Conservation (phyloP, 352 stramenopile genomes). For the Globisporangium rhizosaccharum region DNA sequence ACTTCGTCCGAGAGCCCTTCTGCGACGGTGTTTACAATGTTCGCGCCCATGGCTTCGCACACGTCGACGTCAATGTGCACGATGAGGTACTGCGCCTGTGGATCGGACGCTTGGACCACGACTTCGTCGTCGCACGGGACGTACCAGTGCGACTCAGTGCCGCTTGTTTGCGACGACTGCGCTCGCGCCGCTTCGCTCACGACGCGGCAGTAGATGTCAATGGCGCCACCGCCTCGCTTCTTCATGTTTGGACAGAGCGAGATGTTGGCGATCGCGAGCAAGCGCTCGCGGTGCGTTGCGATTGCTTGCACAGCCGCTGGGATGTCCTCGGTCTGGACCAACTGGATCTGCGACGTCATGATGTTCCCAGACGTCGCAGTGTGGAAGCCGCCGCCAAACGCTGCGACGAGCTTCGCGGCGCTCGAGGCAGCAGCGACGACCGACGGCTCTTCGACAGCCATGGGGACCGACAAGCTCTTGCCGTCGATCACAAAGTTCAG, state of each 20-base stretch:
- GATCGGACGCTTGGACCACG: slow-evolving; percentile 29
- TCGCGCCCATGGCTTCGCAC: slow-evolving; percentile 86
- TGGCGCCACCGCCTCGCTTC: slow-evolving; percentile 69
- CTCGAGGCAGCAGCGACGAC: slow-evolving; percentile 82
- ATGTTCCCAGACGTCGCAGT: slow-evolving; percentile 76
- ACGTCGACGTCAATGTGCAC: slow-evolving; percentile 87
- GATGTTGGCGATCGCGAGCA: slow-evolving; percentile 70
- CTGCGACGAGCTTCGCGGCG: slow-evolving; percentile 74
- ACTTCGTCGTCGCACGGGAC: slow-evolving; percentile 48
- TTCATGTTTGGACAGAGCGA: slow-evolving; percentile 84
- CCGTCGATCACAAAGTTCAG: slow-evolving; percentile 87
- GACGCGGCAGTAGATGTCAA: slow-evolving; percentile 80
- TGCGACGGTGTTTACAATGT: slow-evolving; percentile 86
- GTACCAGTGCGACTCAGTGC: slow-evolving; percentile 49
- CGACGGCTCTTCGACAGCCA: slow-evolving; percentile 83
- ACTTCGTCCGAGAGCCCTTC: slow-evolving; percentile 78
- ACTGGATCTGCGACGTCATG: slow-evolving; percentile 86
- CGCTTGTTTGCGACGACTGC: slow-evolving; percentile 3
- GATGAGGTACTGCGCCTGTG: slow-evolving; percentile 44
- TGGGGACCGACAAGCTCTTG: slow-evolving; percentile 68
- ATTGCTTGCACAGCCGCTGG: slow-evolving; percentile 46
- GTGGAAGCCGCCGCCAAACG: slow-evolving; percentile 63
- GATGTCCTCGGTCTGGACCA: slow-evolving; percentile 70
- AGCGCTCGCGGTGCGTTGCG: slow-evolving; percentile 37
- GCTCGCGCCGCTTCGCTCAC: slow-evolving; percentile 43